Base-by-base conservation (phyloP, 2,329 filamentous ascomycete genomes). In the Sporothrix humicola region DNA sequence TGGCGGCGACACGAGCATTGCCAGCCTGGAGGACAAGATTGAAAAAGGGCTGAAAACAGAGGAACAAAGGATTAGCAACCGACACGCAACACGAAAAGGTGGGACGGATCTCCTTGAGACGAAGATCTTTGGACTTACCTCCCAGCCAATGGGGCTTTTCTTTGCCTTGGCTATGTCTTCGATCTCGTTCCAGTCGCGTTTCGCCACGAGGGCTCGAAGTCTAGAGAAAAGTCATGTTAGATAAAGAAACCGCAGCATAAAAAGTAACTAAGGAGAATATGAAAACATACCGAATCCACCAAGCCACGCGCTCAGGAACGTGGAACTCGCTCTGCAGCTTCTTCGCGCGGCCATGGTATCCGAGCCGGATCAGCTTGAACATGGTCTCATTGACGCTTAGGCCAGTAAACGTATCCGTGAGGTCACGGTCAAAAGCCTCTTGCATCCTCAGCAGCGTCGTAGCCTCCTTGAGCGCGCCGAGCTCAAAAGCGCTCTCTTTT, bases 121-220 rank as follows among this genome's bases (percentile, higher is more conserved):
- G 5, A 48, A 54, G 42, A 56, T 20, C 50, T 20, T 42, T 54
- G 15, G 58, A 84, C 90, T 85, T 82, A 94, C 92, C 88, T 97
- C 94, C 96, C 96, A 99, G 12, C 95, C 95, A 80, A 99, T 98
- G 0, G 95, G 93, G 74, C 92, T 96, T 82, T 95, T 97, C 79
- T 93, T 89, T 79, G 87, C 88, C 79, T 91, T 92, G 50, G 89
- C 88, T 77, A 94, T 88, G 77, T 98, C 95, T 81, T 98, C 95
- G 73, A 99, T 88, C 81, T 98, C 95, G 70, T 89, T 90, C 94
- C 95, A 99, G 79, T 97, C 93, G 72, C 96, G 88, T 80, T 94
- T 94, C 17, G 93, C 92, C 2, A 99, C 94, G 69, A 98, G 87
- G 0, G 95, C 96, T 78, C 95, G 90, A 42, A 99, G 86, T 75